These are phyloP conservation scores for Gentiana straminea DNA, from an alignment of 257 asterid genomes.

Conservation along the genomic window DNA sequence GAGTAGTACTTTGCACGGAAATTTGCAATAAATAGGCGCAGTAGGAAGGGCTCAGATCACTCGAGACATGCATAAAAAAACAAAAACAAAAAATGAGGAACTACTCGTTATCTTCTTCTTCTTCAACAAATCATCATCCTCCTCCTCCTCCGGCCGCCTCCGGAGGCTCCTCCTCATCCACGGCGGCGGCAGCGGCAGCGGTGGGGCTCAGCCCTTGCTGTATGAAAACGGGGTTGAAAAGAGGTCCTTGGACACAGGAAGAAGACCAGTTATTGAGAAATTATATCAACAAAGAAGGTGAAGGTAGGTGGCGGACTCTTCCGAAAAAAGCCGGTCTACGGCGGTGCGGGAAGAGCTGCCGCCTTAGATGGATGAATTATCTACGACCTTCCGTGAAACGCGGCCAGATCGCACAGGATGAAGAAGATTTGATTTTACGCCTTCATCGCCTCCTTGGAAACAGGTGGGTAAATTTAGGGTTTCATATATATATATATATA, in stretches of 20 bases:
- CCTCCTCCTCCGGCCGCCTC: too few species aligned
- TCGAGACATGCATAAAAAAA: too few species aligned
- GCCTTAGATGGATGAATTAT: conserved; percentile 60
- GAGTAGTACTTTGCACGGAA: background rate
- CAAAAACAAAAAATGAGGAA: too few species aligned
- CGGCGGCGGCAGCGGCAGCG: background rate
- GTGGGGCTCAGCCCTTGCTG: conserved; percentile 17
- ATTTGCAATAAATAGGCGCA: conserved; percentile 4
- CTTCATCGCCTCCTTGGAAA: conserved; percentile 85
- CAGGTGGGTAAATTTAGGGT: conserved; percentile 21
- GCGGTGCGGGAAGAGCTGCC: conserved; percentile 36
- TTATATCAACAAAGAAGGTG: conserved; percentile 26
- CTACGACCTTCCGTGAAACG: conserved; percentile 56
- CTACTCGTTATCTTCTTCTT: too few species aligned
- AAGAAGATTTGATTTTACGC: conserved; percentile 76
- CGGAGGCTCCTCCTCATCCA: too few species aligned
- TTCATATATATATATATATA: too few species aligned
- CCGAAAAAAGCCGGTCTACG: conserved; percentile 30
- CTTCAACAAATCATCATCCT: too few species aligned
- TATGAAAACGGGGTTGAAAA: conserved; percentile 25
- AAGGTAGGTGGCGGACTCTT: conserved; percentile 28
- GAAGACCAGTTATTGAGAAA: conserved; percentile 19
- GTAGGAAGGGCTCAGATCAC: too few species aligned
- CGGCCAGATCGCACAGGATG: conserved; percentile 50
- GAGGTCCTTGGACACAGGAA: conserved; percentile 34